A percentile compares a stretch with the other conserved stretches of the same genome.
These are phyloP conservation scores for Russula virescens DNA, from an alignment of 768 basidiomycete genomes.

Conservation along the genomic window DNA sequence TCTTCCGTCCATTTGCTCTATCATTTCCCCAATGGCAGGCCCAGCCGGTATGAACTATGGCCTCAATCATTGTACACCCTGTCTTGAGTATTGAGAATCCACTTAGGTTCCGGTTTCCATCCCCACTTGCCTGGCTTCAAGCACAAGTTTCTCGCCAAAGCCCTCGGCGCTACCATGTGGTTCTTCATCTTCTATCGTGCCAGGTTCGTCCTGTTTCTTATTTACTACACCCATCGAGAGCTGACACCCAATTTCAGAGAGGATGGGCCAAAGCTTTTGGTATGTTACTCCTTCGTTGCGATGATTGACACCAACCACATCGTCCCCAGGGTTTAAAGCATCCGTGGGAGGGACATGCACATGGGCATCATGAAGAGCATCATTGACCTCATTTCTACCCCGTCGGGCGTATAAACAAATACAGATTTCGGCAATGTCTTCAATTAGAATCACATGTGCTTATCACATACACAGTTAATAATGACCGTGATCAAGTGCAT, in stretches of 20 bases:
- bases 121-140: conserved; percentile 78
- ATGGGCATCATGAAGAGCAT: conserved; percentile 39
- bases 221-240: background rate
- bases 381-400: conserved; percentile 30
- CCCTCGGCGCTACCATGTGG: conserved; percentile 93
- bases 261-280: conserved; percentile 35
- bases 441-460: background rate
- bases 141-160: conserved; percentile 76
- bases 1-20: background rate
- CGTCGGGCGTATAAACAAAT: background rate
- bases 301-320: background rate
- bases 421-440: background rate
- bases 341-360: conserved; percentile 59
- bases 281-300: conserved; percentile 19
- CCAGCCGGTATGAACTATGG: conserved; percentile 14
- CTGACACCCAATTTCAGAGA: conserved; percentile 27
- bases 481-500: background rate
- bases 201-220: conserved; percentile 49
- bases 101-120: conserved; percentile 69
- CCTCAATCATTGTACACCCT: background rate
- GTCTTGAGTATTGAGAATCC: background rate
- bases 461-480: background rate
- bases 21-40: conserved; percentile 12
- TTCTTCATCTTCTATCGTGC: conserved; percentile 98
- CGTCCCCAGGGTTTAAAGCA: conserved; percentile 36